Evolutionary conservation across 257 asterid species (phyloP), one percentile per base, ranked within the genome.

Genomic region (Perilla frutescens): DNA sequence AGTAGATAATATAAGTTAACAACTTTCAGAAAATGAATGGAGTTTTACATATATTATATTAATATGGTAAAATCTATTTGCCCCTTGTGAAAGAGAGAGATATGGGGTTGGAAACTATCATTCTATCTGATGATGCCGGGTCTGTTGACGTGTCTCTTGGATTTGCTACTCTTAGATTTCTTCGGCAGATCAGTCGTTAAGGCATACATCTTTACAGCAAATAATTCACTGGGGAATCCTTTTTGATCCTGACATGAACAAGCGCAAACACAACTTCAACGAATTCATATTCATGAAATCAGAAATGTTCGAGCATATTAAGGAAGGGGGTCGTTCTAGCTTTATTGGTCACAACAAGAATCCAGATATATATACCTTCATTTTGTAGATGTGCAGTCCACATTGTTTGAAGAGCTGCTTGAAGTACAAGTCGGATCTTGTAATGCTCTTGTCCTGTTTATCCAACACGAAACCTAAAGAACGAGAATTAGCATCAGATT

Each of bases 131-230:
- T 94, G 79, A 90, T 83, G 75, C 77, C 91, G 47, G 99, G 99
- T 75, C 86, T 80, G 54, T 83, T 91, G 47, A 64, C 58, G 66
- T 53, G 77, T 82, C 76, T 82, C 75, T 84, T 90, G n/a, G 83
- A 63, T 83, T 66, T 86, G 48, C 87, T 68, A 64, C 4, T 66
- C 37, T 40, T 75, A 64, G 79, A 84, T 79, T 76, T 80, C 86
- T 80, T 84, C 39, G 94, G 96, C 77, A 77, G 75, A 81, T 94
- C 97, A 34, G 90, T 79, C 3, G 88, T 72, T 78, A 94, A 79
- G 12, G 98, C 99, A 75, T 91, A 94, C 90, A 90, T 87, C 96
- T 88, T 94, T 56, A 94, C 99, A 1, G 91, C 90, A 68, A 91
- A 91, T 71, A 94, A 72, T 76, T 80, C 98, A 69, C 80, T 63